phyloP scores from a whole-genome alignment of 2,329 filamentous ascomycete species.

The Dendrostoma leiphaemia region DNA sequence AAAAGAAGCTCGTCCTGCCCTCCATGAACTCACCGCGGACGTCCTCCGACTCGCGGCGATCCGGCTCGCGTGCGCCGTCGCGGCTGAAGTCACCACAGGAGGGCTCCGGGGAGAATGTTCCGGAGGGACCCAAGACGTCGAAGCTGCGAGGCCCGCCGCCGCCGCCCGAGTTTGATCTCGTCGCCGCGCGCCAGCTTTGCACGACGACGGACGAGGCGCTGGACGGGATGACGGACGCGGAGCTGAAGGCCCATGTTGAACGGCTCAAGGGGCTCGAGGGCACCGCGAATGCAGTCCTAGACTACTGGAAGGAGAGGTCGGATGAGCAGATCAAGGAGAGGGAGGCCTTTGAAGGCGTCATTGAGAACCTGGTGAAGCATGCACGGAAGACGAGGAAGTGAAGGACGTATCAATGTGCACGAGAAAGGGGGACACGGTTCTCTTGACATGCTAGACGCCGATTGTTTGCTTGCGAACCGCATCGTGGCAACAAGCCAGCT shows the following conservation, averaged over 20 bases:
- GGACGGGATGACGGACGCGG: constrained; percentile 72
- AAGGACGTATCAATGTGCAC: too few species aligned
- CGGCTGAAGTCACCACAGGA: constrained; percentile 37
- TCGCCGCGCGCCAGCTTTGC: constrained; percentile 74
- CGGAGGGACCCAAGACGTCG: constrained; percentile 31
- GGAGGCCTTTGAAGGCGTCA: constrained; percentile 92
- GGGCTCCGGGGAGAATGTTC: constrained; percentile 50
- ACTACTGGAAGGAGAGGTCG: constrained; percentile 83
- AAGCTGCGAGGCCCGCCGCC: constrained; percentile 52
- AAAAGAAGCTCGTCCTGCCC: constrained; percentile 94
- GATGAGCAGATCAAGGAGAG: constrained; percentile 88
- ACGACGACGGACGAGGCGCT: constrained; percentile 82
- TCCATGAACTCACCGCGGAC: constrained; percentile 65
- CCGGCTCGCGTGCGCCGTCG: constrained; percentile 34
- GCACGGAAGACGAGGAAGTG: constrained; percentile 80
- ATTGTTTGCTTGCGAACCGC: too few species aligned
- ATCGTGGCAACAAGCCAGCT: too few species aligned
- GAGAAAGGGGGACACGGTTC: neutral
- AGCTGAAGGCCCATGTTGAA: constrained; percentile 70
- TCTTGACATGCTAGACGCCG: neutral
- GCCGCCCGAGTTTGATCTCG: constrained; percentile 74
- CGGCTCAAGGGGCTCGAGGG: constrained; percentile 67
- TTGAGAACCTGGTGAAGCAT: constrained; percentile 93
- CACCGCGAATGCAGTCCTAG: constrained; percentile 73
- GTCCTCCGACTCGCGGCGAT: constrained; percentile 51